Conservation (phyloP, 108 stramenopile genomes). For the Cylindrotheca closterium region DNA sequence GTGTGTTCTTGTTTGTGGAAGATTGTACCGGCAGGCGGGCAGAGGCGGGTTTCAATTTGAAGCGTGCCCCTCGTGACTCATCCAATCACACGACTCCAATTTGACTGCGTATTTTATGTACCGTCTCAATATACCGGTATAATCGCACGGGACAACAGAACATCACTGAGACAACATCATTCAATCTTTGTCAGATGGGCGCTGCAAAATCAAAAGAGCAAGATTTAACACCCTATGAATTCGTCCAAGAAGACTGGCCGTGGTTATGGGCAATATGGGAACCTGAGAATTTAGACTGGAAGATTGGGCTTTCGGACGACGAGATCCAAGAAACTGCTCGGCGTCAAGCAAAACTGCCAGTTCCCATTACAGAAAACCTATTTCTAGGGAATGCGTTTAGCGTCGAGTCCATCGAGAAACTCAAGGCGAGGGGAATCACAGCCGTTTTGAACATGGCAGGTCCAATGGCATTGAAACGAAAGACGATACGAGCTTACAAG, state of each 20-base stretch:
- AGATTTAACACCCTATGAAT: neutral
- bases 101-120: neutral
- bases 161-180: too few relatives aligned
- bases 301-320: neutral
- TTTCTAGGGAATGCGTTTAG: conserved; percentile 5
- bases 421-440: conserved; percentile 13
- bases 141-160: too few relatives aligned
- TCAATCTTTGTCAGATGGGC: too few relatives aligned
- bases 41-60: too few relatives aligned
- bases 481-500: conserved; percentile 2
- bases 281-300: conserved; percentile 4
- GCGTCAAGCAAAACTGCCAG: neutral
- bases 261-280: conserved; percentile 21
- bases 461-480: neutral
- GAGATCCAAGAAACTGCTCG: neutral
- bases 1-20: neutral
- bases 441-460: conserved; percentile 19
- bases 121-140: too few relatives aligned
- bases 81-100: too few relatives aligned
- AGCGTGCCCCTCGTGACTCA: too few relatives aligned
- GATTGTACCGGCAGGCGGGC: neutral
- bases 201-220: neutral
- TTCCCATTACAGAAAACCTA: neutral
- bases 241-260: conserved; percentile 12
- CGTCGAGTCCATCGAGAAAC: neutral